These are phyloP conservation scores for Acanthamoeba polyphaga DNA, from an alignment of 208 protist genomes.

Conservation along the genomic window DNA sequence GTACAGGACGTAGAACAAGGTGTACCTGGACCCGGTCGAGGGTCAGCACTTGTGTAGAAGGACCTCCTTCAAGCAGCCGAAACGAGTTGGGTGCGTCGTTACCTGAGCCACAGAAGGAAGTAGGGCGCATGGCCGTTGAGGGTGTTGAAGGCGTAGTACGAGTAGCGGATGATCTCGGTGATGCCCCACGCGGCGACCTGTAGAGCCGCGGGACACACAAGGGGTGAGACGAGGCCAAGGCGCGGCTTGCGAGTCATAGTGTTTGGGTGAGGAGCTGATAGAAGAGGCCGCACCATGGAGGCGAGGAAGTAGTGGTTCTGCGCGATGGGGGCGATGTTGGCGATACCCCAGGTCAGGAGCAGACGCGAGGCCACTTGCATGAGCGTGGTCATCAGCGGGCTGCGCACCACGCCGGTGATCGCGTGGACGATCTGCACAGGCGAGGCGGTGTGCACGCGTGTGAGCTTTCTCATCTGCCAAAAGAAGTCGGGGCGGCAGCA, in stretches of 20 bases:
- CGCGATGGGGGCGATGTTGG: slow-evolving; percentile 44
- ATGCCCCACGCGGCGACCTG: slow-evolving; percentile 15
- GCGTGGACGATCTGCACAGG: slow-evolving; percentile 75
- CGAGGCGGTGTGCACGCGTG: not conserved
- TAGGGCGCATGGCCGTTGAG: slow-evolving; percentile 66
- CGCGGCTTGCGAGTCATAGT: not conserved
- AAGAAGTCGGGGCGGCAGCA: not conserved
- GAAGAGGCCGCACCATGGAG: slow-evolving; percentile 53
- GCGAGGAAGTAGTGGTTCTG: slow-evolving; percentile 71
- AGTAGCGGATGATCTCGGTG: slow-evolving; percentile 76
- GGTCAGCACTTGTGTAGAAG: too few relatives aligned
- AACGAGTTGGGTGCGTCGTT: not conserved
- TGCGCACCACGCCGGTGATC: slow-evolving; percentile 76
- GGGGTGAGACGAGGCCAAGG: too few relatives aligned
- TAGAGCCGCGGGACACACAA: not conserved
- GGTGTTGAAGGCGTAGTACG: slow-evolving; percentile 79
- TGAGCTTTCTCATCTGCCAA: not conserved
- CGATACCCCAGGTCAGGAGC: slow-evolving; percentile 68
- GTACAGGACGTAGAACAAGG: slow-evolving; percentile 79
- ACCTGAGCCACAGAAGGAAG: slow-evolving; percentile 80
- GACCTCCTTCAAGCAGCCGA: too few relatives aligned
- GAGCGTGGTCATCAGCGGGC: slow-evolving; percentile 75
- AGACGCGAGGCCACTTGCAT: slow-evolving; percentile 81
- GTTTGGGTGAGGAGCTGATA: slow-evolving; percentile 21
- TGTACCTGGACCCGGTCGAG: slow-evolving; percentile 29